phyloP scores from a whole-genome alignment of 2,329 filamentous ascomycete species.

The Scedosporium aurantiacum region DNA sequence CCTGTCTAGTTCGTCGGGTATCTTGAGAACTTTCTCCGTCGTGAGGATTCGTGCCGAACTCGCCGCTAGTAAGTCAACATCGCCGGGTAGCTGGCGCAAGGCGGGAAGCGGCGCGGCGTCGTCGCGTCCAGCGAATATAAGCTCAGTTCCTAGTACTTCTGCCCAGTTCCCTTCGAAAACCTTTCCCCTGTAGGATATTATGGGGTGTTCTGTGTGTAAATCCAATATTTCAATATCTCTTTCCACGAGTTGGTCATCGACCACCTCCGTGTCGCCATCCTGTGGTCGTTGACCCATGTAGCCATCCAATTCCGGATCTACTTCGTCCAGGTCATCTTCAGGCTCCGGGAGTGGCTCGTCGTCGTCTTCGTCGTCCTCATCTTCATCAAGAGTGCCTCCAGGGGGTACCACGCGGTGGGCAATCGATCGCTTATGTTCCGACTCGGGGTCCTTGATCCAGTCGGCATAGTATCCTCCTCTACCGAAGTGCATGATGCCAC shows the following conservation, averaged over 20 bases:
- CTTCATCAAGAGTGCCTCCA: slow-evolving; percentile 10
- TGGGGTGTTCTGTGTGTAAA: slow-evolving; percentile 62
- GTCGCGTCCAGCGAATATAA: slow-evolving; percentile 52
- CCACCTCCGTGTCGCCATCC: slow-evolving; percentile 4
- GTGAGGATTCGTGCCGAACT: slow-evolving; percentile 61
- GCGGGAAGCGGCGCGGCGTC: slow-evolving; percentile 29
- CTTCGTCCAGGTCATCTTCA: slow-evolving; percentile 17
- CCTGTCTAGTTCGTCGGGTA: slow-evolving; percentile 23
- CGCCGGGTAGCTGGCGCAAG: slow-evolving; percentile 39
- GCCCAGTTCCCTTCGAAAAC: slow-evolving; percentile 75
- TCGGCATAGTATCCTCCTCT: slow-evolving; percentile 16
- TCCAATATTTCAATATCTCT: slow-evolving; percentile 68
- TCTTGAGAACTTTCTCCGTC: slow-evolving; percentile 45
- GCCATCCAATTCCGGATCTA: slow-evolving; percentile 1
- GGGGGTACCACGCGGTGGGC: slow-evolving; percentile 4
- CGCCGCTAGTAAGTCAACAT: slow-evolving; percentile 62
- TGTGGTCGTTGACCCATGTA: slow-evolving; percentile 1
- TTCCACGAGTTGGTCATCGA: slow-evolving; percentile 6
- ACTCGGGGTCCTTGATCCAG: slow-evolving; percentile 13
- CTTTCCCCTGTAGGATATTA: slow-evolving; percentile 69
- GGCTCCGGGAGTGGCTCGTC: slow-evolving; percentile 21
- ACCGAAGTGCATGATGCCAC: slow-evolving; percentile 9
- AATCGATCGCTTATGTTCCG: slow-evolving; percentile 6
- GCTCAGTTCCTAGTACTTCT: slow-evolving; percentile 72
- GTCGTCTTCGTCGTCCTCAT: slow-evolving; percentile 17